Percentiles rank a stretch among this genome's conserved stretches.
Evolutionary conservation across 2,329 filamentous ascomycete genomes (phyloP).

Genomic region (Didymella glomerata): DNA sequence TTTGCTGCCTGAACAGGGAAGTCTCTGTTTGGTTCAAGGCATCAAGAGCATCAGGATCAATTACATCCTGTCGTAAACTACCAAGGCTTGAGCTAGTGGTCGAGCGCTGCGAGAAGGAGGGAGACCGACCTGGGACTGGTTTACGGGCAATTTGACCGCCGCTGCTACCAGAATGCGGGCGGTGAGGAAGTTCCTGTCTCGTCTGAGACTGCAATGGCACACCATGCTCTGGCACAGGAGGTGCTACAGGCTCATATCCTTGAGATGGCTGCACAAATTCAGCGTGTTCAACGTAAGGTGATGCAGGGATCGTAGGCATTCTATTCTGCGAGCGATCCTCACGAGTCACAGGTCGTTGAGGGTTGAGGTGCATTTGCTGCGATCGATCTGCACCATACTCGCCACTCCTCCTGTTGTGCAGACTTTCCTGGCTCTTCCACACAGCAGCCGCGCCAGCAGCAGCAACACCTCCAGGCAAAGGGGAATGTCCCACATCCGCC

Average conservation of each 20-base stretch:
- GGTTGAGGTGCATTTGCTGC: constrained; percentile 46
- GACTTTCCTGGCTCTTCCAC: constrained; percentile 49
- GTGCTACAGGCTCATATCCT: constrained; percentile 44
- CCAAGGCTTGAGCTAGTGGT: constrained; percentile 54
- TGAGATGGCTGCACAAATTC: constrained; percentile 47
- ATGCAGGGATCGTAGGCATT: constrained; percentile 58
- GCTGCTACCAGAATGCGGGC: constrained; percentile 38
- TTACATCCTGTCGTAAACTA: constrained; percentile 55
- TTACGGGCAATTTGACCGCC: constrained; percentile 46
- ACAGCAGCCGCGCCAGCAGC: constrained; percentile 53
- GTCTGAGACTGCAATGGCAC: constrained; percentile 37
- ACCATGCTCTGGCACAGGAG: constrained; percentile 49
- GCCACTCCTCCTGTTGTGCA: constrained; percentile 44
- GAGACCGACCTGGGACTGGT: constrained; percentile 54
- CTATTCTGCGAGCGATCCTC: constrained; percentile 55
- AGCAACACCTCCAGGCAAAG: constrained; percentile 46
- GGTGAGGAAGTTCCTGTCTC: constrained; percentile 37
- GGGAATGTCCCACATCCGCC: constrained; percentile 70
- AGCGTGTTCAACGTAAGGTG: constrained; percentile 53
- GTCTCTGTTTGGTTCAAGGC: constrained; percentile 44
- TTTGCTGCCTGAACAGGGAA: constrained; percentile 44
- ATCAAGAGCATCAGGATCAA: constrained; percentile 57
- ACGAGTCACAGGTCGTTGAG: constrained; percentile 64
- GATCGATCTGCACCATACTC: constrained; percentile 39
- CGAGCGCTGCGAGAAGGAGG: constrained; percentile 48